Percentiles rank a stretch among this genome's conserved stretches.
Evolutionary conservation across 805 yeast genomes (phyloP).

Genomic region (Wickerhamiella dianesei): DNA sequence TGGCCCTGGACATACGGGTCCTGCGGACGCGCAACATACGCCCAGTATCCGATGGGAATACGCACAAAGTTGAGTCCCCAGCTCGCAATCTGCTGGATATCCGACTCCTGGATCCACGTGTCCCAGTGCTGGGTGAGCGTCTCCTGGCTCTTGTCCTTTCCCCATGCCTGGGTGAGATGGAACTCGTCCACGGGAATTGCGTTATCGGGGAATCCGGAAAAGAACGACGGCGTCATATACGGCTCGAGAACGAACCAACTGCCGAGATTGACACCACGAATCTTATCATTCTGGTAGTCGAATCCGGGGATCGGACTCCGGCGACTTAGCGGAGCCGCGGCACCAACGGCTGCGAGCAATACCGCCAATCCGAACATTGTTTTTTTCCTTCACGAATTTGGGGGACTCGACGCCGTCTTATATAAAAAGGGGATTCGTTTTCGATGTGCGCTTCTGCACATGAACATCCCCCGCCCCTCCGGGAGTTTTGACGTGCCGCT

Average conservation of each 20-base stretch:
- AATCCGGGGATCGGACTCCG: slow-evolving; percentile 15
- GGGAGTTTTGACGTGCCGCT: no score
- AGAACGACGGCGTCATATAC: slow-evolving; percentile 63
- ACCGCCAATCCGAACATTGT: not conserved
- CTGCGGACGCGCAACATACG: slow-evolving; percentile 42
- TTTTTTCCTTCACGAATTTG: no score
- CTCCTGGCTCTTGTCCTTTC: slow-evolving; percentile 40
- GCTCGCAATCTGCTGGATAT: slow-evolving; percentile 42
- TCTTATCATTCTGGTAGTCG: slow-evolving; percentile 22
- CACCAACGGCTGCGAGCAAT: slow-evolving; percentile 1
- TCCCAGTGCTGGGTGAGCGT: slow-evolving; percentile 62
- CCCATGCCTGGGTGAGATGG: slow-evolving; percentile 48
- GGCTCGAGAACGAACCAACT: slow-evolving; percentile 89
- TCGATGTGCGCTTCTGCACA: no score
- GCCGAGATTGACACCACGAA: slow-evolving; percentile 56
- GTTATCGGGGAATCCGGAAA: slow-evolving; percentile 10
- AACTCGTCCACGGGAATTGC: slow-evolving; percentile 71
- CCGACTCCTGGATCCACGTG: slow-evolving; percentile 60
- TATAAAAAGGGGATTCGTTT: no score
- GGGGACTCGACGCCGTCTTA: no score
- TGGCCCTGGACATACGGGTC: slow-evolving; percentile 90
- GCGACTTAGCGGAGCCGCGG: slow-evolving; percentile 30
- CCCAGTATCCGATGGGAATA: slow-evolving; percentile 94
- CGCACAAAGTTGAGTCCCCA: slow-evolving; percentile 57
- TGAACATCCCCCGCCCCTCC: no score